A percentile compares a stretch with the other conserved stretches of the same genome.
phyloP scores from a whole-genome alignment of 257 asterid species.

The Buddleja alternifolia region DNA sequence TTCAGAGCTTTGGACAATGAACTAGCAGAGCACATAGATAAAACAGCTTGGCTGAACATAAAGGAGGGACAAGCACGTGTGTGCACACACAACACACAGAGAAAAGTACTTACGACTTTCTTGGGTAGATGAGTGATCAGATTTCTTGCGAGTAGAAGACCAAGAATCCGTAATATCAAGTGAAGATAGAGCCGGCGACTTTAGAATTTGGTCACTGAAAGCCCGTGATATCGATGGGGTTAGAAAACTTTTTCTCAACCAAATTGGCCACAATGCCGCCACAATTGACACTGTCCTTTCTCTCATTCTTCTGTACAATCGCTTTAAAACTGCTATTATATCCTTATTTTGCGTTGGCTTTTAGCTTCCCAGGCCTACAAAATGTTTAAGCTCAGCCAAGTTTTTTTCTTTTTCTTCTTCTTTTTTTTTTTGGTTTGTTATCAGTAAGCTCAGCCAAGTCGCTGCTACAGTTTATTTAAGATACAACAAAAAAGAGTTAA shows the following conservation, averaged over 20 bases:
- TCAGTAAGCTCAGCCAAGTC: background rate
- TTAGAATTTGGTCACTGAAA: slow-evolving; percentile 43
- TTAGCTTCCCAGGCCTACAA: slow-evolving; percentile 18
- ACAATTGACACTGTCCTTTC: slow-evolving; percentile 29
- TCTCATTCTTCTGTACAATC: slow-evolving; percentile 31
- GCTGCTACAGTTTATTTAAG: slow-evolving; percentile 1
- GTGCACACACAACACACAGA: background rate
- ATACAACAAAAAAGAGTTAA: no score
- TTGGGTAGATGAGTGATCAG: slow-evolving; percentile 26
- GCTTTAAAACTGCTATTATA: slow-evolving; percentile 9
- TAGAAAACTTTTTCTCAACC: slow-evolving; percentile 23
- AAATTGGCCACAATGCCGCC: slow-evolving; percentile 31
- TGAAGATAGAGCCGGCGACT: slow-evolving; percentile 66
- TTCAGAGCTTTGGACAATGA: background rate
- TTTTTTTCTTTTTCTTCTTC: no score
- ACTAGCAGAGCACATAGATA: slow-evolving; percentile 12
- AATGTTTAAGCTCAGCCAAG: slow-evolving; percentile 2
- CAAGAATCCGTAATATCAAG: slow-evolving; percentile 67
- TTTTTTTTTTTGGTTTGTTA: no score
- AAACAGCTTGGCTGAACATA: background rate
- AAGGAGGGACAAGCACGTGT: slow-evolving; percentile 1
- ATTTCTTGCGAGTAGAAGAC: slow-evolving; percentile 37
- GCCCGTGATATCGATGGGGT: slow-evolving; percentile 31
- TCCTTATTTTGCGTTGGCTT: slow-evolving; percentile 16
- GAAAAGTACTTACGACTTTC: slow-evolving; percentile 36